phyloP scores from a whole-genome alignment of 106 monocot species.

The Dendrobium chrysotoxum region DNA sequence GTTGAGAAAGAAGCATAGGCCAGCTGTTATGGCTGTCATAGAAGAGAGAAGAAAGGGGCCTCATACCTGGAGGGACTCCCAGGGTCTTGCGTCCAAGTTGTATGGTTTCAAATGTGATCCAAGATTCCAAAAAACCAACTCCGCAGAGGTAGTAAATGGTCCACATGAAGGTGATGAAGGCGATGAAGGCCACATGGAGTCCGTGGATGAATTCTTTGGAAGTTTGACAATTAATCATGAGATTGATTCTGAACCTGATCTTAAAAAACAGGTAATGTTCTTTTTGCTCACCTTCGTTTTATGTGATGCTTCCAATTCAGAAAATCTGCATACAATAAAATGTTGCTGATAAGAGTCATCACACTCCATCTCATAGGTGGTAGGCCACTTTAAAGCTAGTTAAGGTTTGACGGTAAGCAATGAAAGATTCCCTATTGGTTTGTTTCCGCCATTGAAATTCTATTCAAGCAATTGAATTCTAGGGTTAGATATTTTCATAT shows the following conservation, averaged over 20 bases:
- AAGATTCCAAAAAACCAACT: slow-evolving; percentile 27
- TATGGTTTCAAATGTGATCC: slow-evolving; percentile 74
- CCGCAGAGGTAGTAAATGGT: slow-evolving; percentile 27
- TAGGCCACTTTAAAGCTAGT: neutral
- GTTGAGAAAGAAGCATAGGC: slow-evolving; percentile 73
- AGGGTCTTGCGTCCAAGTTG: slow-evolving; percentile 77
- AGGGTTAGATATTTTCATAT: slow-evolving; percentile 1
- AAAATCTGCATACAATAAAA: neutral
- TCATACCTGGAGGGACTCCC: slow-evolving; percentile 62
- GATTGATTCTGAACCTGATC: slow-evolving; percentile 64
- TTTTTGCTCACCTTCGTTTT: neutral
- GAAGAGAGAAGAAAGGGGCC: slow-evolving; percentile 81
- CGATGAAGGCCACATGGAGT: slow-evolving; percentile 6
- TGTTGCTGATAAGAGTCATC: neutral
- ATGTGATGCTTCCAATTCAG: neutral
- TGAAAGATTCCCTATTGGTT: neutral
- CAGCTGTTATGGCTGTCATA: slow-evolving; percentile 64
- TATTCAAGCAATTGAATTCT: neutral
- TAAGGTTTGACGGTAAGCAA: neutral
- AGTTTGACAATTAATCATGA: slow-evolving; percentile 35
- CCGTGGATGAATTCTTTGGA: slow-evolving; percentile 32
- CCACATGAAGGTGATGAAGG: slow-evolving; percentile 25
- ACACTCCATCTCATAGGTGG: neutral
- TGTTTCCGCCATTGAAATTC: neutral
- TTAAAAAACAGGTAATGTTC: slow-evolving; percentile 66